These are phyloP conservation scores for Epichloe uncinata DNA, from an alignment of 2,329 filamentous ascomycete species.

Conservation along the genomic window DNA sequence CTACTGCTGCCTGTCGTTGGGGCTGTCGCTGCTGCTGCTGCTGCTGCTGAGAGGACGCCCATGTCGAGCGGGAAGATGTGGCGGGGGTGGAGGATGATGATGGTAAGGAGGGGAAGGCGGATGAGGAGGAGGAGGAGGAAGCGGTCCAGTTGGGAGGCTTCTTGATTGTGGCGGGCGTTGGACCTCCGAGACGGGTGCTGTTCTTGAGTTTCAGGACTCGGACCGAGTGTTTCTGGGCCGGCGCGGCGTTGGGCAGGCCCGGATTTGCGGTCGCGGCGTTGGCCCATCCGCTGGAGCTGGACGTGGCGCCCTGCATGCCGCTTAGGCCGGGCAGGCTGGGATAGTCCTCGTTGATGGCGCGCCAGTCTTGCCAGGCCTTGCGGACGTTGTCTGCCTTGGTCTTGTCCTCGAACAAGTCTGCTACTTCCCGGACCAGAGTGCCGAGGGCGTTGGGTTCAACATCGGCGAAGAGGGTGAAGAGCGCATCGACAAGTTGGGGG, in stretches of 20 bases:
- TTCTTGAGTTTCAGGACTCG: constrained; percentile 47
- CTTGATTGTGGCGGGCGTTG: constrained; percentile 10
- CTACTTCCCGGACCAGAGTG: constrained; percentile 79
- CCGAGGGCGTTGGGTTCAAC: constrained; percentile 69
- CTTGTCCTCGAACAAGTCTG: constrained; percentile 82
- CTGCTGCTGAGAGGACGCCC: constrained; percentile 14
- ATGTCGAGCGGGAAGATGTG: constrained; percentile 11
- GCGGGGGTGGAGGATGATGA: constrained; percentile 24
- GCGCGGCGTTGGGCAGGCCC: constrained; percentile 22
- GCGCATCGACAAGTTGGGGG: constrained; percentile 67
- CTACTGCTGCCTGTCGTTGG: constrained; percentile 14
- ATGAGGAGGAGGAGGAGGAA: background rate
- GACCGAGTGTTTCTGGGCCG: constrained; percentile 36
- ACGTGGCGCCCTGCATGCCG: constrained; percentile 50
- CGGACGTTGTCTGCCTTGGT: constrained; percentile 59
- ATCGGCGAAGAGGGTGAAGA: constrained; percentile 73
- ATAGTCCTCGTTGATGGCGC: constrained; percentile 91
- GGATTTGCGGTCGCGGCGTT: constrained; percentile 47
- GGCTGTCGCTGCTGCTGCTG: constrained; percentile 17
- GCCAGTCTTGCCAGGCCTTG: constrained; percentile 89
- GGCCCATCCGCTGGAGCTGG: constrained; percentile 45
- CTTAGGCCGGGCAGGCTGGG: constrained; percentile 69
- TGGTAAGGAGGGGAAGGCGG: background rate
- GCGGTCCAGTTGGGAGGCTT: background rate
- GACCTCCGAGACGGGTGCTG: constrained; percentile 34